A percentile compares a stretch with the other conserved stretches of the same genome.
phyloP scores from a whole-genome alignment of 768 basidiomycete genomes.

The Grammothele lineata region DNA sequence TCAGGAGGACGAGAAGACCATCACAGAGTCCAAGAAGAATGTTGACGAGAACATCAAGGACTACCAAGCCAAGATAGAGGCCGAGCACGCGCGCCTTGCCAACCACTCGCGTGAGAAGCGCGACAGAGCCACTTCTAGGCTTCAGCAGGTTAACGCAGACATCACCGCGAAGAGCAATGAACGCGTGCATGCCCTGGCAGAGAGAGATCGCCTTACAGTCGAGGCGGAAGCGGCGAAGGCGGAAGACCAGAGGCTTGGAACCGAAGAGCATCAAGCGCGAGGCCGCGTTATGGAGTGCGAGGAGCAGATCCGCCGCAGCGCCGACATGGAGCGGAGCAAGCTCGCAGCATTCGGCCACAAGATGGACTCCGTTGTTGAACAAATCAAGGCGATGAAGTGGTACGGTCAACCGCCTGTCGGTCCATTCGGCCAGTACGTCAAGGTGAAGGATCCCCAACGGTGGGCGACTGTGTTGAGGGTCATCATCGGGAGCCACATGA shows the following conservation, averaged over 20 bases:
- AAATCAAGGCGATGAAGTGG: constrained; percentile 54
- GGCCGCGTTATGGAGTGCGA: constrained; percentile 43
- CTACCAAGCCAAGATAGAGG: constrained; percentile 43
- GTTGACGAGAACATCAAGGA: constrained; percentile 31
- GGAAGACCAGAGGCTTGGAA: not conserved
- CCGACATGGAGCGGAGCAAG: constrained; percentile 50
- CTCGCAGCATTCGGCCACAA: constrained; percentile 59
- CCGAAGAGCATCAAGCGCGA: constrained; percentile 25
- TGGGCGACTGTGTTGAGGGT: constrained; percentile 67
- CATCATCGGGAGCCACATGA: constrained; percentile 56
- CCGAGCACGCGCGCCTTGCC: constrained; percentile 51
- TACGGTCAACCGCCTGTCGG: constrained; percentile 64
- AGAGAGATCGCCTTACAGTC: constrained; percentile 4
- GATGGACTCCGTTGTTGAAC: constrained; percentile 53
- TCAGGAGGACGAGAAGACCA: constrained; percentile 49
- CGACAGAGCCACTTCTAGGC: constrained; percentile 49
- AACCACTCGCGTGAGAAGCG: constrained; percentile 58
- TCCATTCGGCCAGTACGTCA: constrained; percentile 77
- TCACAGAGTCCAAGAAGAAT: constrained; percentile 38
- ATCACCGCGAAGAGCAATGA: constrained; percentile 22
- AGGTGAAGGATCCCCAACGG: constrained; percentile 55
- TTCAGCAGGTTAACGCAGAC: constrained; percentile 41
- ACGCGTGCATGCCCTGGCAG: not conserved
- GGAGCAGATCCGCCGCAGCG: constrained; percentile 45
- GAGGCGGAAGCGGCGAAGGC: constrained; percentile 16